phyloP scores from a whole-genome alignment of 73 alveolate species.

The Uronychia binucleata region DNA sequence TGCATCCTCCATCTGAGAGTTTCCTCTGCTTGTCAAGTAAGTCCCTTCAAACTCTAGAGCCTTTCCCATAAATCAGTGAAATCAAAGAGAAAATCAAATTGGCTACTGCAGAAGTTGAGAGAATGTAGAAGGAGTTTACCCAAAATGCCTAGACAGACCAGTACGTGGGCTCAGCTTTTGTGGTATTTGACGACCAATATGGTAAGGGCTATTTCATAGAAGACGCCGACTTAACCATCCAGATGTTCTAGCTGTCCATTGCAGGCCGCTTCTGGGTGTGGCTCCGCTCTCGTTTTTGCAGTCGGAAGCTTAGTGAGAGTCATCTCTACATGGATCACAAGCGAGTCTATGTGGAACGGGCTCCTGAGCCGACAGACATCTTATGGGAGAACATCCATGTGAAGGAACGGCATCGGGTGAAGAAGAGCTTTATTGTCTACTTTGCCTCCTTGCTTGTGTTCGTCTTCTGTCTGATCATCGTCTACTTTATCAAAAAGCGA shows the following conservation, averaged over 20 bases:
- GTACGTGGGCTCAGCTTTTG: conserved; percentile 17
- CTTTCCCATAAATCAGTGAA: neutral
- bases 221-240: neutral
- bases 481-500: conserved; percentile 48
- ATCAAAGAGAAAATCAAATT: neutral
- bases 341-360: conserved; percentile 49
- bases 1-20: neutral
- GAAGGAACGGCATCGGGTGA: conserved; percentile 20
- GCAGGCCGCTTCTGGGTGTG: neutral
- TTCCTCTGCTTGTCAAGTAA: neutral
- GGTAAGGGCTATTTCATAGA: neutral
- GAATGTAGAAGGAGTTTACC: neutral
- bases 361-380: conserved; percentile 86
- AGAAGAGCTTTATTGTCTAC: conserved; percentile 49
- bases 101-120: neutral
- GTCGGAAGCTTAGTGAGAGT: neutral
- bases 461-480: conserved; percentile 50
- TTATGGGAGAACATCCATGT: conserved; percentile 76
- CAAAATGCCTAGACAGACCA: neutral
- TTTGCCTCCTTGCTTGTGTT: conserved; percentile 44
- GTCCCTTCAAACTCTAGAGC: neutral
- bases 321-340: neutral
- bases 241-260: neutral
- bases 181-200: conserved; percentile 10
- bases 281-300: neutral